Conservation (phyloP, 208 protist genomes). For the Porcisia deanei region DNA sequence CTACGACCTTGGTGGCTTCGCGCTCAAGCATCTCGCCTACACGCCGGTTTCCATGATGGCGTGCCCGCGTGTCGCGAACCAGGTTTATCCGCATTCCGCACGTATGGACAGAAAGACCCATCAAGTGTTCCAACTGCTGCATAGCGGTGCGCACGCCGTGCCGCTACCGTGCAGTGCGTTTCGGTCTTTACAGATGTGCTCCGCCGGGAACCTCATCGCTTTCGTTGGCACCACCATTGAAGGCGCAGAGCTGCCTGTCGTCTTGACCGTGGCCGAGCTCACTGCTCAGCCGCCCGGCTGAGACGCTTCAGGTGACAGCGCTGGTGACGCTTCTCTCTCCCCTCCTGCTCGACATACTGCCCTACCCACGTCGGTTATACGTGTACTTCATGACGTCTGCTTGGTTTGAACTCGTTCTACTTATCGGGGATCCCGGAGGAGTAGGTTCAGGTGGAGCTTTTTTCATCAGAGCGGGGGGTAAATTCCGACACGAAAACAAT, state of each 20-base stretch:
- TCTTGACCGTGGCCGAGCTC: conserved; percentile 1
- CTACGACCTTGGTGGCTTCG: conserved; percentile 8
- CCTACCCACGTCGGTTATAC: neutral
- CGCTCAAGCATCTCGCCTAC: conserved; percentile 8
- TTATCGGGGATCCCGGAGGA: neutral
- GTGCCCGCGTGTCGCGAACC: neutral
- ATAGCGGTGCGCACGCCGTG: neutral
- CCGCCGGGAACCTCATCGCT: conserved; percentile 5
- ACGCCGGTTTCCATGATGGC: conserved; percentile 1
- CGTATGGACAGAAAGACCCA: neutral
- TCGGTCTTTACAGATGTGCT: neutral
- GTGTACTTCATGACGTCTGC: neutral
- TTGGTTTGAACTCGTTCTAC: neutral
- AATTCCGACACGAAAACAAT: no score
- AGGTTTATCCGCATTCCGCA: conserved; percentile 12
- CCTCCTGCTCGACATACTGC: neutral
- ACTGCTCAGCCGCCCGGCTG: neutral
- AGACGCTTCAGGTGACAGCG: neutral
- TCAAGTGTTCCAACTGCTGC: conserved; percentile 6
- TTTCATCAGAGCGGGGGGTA: neutral
- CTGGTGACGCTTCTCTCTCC: neutral
- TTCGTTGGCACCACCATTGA: conserved; percentile 1
- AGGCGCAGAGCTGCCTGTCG: neutral
- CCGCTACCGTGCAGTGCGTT: neutral
- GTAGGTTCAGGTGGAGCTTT: neutral